phyloP scores from a whole-genome alignment of 805 yeast genomes.

The Myxozyma melibiosi region DNA sequence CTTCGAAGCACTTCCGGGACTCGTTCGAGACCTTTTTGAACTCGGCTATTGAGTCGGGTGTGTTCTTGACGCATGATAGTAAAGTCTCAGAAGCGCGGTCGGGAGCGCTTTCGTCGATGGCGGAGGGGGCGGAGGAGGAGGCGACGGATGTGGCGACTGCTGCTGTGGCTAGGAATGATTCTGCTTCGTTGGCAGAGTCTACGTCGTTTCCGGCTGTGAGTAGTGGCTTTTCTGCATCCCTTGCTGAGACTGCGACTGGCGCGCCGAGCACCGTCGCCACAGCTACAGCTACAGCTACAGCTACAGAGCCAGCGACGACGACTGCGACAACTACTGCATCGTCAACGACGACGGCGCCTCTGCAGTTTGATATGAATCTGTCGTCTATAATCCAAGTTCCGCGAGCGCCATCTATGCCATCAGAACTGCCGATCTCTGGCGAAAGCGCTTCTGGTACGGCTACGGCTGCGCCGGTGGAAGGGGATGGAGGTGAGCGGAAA shows the following conservation, averaged over 20 bases:
- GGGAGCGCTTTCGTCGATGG: too few relatives aligned
- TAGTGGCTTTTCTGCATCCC: not conserved
- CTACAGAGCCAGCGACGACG: not conserved
- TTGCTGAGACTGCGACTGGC: not conserved
- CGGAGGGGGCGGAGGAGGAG: too few relatives aligned
- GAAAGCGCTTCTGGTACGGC: too few relatives aligned
- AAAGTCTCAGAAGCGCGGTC: too few relatives aligned
- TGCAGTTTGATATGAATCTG: conserved; percentile 22
- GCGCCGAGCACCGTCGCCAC: too few relatives aligned
- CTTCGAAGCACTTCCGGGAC: conserved; percentile 30
- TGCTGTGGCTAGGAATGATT: too few relatives aligned
- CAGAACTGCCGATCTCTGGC: too few relatives aligned
- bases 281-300: not conserved
- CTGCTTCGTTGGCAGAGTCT: not conserved
- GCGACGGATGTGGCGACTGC: too few relatives aligned
- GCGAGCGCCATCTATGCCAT: not conserved
- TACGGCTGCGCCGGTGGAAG: too few relatives aligned
- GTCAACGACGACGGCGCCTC: too few relatives aligned
- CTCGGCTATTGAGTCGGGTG: conserved; percentile 27
- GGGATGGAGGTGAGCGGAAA: too few relatives aligned
- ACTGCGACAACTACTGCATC: not conserved
- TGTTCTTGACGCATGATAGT: conserved; percentile 1
- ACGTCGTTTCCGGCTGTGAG: not conserved
- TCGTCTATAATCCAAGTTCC: conserved; percentile 16
- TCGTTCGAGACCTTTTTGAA: conserved; percentile 28